Conservation (phyloP, 129 eudicot genomes). For the Ambrosia artemisiifolia region DNA sequence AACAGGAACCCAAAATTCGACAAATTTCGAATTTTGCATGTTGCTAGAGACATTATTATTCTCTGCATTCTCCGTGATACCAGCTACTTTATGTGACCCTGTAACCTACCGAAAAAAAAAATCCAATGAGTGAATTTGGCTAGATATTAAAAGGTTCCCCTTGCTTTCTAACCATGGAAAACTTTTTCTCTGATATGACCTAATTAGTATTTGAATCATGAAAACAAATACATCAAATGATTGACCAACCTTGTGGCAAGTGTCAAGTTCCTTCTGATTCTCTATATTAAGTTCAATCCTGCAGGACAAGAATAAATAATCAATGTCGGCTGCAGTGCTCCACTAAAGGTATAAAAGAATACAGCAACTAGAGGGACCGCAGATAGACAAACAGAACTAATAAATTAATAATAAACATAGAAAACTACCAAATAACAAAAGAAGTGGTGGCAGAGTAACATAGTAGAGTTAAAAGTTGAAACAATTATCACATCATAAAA, state of each 20-base stretch:
- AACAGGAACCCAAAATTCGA: constrained; percentile 93
- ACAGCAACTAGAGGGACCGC: too few species aligned
- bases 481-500: too few species aligned
- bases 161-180: not conserved
- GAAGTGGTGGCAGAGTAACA: too few species aligned
- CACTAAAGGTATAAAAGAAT: constrained; percentile 10
- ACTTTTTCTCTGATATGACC: not conserved
- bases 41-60: constrained; percentile 12
- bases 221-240: not conserved
- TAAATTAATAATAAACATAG: too few species aligned
- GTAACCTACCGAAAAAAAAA: constrained; percentile 44
- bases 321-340: constrained; percentile 7
- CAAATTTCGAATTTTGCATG: constrained; percentile 41
- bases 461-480: too few species aligned
- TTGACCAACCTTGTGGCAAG: constrained; percentile 52
- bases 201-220: not conserved
- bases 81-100: constrained; percentile 33
- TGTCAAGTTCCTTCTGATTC: constrained; percentile 41
- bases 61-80: constrained; percentile 25
- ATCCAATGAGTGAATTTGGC: constrained; percentile 1
- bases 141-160: not conserved
- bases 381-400: too few species aligned
- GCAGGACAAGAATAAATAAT: constrained; percentile 27
- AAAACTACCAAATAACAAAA: too few species aligned
- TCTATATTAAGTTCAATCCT: constrained; percentile 46